These are phyloP conservation scores for Xanthoconium purpureum DNA, from an alignment of 768 basidiomycete species.

Conservation along the genomic window DNA sequence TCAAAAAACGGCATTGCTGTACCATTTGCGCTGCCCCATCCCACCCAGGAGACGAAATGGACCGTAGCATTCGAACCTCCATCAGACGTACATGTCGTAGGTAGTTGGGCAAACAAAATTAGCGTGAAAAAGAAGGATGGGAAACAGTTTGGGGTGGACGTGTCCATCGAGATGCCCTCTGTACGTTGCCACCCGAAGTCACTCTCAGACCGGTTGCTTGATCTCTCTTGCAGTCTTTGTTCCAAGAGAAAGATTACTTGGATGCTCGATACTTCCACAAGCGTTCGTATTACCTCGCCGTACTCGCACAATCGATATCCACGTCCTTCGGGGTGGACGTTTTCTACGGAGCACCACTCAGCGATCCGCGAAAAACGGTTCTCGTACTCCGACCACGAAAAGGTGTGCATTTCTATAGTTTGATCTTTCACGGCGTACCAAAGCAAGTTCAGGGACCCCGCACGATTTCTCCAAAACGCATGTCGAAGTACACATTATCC, in stretches of 20 bases:
- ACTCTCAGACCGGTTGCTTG: background rate
- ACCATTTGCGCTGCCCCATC: constrained; percentile 67
- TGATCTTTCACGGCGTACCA: constrained; percentile 9
- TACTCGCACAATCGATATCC: constrained; percentile 61
- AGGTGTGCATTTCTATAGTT: constrained; percentile 39
- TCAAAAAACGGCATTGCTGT: constrained; percentile 56
- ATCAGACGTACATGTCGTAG: constrained; percentile 70
- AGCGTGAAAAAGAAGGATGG: constrained; percentile 70
- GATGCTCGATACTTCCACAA: constrained; percentile 92
- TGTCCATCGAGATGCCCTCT: constrained; percentile 84
- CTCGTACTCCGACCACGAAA: constrained; percentile 57
- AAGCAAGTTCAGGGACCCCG: constrained; percentile 42
- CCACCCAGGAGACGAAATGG: constrained; percentile 83
- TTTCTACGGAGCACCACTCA: constrained; percentile 53
- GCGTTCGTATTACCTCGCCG: constrained; percentile 83
- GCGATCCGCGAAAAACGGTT: constrained; percentile 64
- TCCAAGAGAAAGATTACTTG: constrained; percentile 94
- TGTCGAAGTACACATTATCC: constrained; percentile 70
- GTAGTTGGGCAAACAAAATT: constrained; percentile 83
- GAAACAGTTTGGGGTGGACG: constrained; percentile 64
- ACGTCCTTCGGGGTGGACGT: constrained; percentile 53
- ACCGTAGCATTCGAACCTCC: constrained; percentile 80
- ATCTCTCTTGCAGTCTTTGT: constrained; percentile 50
- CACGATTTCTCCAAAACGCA: constrained; percentile 67
- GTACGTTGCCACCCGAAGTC: constrained; percentile 40